A percentile compares a stretch with the other conserved stretches of the same genome.
These are phyloP conservation scores for Nothomitra cinnamomea DNA, from an alignment of 2,329 filamentous ascomycete genomes.

Conservation along the genomic window DNA sequence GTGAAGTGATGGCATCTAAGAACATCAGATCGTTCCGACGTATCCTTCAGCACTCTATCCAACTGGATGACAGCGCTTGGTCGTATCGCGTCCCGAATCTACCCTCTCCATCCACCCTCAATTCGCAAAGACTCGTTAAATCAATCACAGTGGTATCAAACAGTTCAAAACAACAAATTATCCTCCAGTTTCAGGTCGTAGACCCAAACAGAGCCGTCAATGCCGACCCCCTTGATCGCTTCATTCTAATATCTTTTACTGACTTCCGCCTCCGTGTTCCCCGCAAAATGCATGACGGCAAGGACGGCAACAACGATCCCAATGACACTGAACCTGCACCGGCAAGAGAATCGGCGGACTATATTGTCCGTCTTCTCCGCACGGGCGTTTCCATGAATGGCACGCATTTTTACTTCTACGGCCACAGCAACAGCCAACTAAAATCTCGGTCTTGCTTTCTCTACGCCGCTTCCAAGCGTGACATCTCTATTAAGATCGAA, in stretches of 20 bases:
- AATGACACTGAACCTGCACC: no score
- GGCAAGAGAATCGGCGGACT: conserved; percentile 21
- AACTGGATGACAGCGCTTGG: conserved; percentile 16
- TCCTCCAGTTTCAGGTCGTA: conserved; percentile 8
- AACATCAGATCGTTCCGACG: conserved; percentile 11
- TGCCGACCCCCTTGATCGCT: conserved; percentile 16
- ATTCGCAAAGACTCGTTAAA: conserved; percentile 16
- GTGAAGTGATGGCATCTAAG: conserved; percentile 4
- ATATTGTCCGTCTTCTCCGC: conserved; percentile 20
- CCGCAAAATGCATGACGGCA: conserved; percentile 5
- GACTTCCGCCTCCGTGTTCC: conserved; percentile 17
- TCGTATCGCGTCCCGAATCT: conserved; percentile 15
- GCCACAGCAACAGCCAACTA: conserved; percentile 28
- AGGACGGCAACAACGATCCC: conserved; percentile 10
- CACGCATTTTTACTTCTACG: conserved; percentile 24
- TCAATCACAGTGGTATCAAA: conserved; percentile 8
- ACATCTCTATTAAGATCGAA: conserved; percentile 20
- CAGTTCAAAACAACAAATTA: not conserved
- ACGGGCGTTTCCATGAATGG: conserved; percentile 21
- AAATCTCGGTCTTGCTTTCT: conserved; percentile 26
- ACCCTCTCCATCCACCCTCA: conserved; percentile 11
- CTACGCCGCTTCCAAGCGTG: conserved; percentile 19
- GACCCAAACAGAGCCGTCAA: conserved; percentile 17
- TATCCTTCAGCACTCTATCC: conserved; percentile 13
- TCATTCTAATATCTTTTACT: conserved; percentile 21